Conservation (phyloP, 2,329 filamentous ascomycete genomes). For the Colletotrichum sp. region DNA sequence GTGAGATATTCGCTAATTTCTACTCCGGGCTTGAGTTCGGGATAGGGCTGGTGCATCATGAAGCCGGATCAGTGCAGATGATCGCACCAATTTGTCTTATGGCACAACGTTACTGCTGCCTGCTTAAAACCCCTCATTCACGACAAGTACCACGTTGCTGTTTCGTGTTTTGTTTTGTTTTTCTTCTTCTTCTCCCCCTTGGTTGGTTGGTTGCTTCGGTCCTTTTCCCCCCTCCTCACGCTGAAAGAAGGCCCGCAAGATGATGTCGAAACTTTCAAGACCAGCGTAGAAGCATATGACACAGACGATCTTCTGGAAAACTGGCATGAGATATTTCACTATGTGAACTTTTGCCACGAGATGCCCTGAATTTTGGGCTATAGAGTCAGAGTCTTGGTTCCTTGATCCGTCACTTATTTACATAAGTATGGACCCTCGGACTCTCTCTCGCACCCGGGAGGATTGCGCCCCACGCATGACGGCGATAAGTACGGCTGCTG, state of each 20-base stretch:
- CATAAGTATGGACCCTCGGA: neutral
- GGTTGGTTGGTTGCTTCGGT: no score
- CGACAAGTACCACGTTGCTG: neutral
- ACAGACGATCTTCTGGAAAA: neutral
- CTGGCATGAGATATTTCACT: neutral
- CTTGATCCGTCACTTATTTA: neutral
- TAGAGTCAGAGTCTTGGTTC: neutral
- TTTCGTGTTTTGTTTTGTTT: neutral
- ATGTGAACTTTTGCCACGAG: neutral
- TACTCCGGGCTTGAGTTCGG: neutral
- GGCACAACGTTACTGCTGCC: neutral
- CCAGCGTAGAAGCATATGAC: no score
- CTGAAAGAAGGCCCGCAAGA: no score
- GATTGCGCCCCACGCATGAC: accelerated
- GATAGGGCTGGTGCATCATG: neutral
- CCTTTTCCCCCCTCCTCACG: no score
- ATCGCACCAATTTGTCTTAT: neutral
- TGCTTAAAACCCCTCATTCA: neutral
- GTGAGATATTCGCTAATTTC: neutral
- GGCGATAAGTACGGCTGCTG: neutral
- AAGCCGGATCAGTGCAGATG: neutral
- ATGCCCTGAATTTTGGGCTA: neutral
- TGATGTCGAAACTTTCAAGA: accelerated
- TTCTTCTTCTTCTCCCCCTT: no score
- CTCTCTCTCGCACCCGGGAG: accelerated